Base-by-base conservation (phyloP, 306 rosid genomes). In the Rosa rugosa region DNA sequence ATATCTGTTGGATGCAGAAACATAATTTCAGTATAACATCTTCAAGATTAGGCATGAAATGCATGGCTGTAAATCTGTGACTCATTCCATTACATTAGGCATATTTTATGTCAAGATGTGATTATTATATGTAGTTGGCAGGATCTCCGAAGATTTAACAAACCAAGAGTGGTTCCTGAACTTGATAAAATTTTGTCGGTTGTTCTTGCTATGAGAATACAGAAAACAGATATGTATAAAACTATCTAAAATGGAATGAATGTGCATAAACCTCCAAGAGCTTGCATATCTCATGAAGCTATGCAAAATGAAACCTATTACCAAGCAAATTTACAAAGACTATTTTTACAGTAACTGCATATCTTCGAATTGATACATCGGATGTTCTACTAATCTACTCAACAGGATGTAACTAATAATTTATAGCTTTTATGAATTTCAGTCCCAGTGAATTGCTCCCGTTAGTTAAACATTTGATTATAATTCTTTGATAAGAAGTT, bases 1-100 rank as follows among this genome's bases (percentile, higher is more conserved):
- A 69, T 93, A 96, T 84, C 99, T 96, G 96, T 88, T 67, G 60
- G 70, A 71, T 51, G 75, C 73, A 63, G 62, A 20, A 79, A 20
- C 9, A 0, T 41, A 64, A 73, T 14, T 59, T 70, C 72, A 80
- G 54, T 62, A 68, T 27, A 64, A 80, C 59, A 63, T 47, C 22
- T 31, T 77, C 49, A 73, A 64, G 50, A 31, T 22, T 59, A 50
- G 45, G 46, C 14, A 40, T 73, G 67, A 54, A 70, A 46, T 72
- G 17, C 13, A 45, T 38, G 46, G 13, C 18, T 25, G 42, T 27
- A 17, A 27, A 49, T 16, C 71, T 25, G 44, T 50, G 51, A 22
- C 23, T 69, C 5, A 5, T 69, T 31, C 22, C 42, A 70, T 47
- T 8, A 45, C 22, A 69, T 5, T 22, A 2, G 56, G 41, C 74